Conservation (phyloP, 352 stramenopile genomes). For the Phytophthora ramorum region DNA sequence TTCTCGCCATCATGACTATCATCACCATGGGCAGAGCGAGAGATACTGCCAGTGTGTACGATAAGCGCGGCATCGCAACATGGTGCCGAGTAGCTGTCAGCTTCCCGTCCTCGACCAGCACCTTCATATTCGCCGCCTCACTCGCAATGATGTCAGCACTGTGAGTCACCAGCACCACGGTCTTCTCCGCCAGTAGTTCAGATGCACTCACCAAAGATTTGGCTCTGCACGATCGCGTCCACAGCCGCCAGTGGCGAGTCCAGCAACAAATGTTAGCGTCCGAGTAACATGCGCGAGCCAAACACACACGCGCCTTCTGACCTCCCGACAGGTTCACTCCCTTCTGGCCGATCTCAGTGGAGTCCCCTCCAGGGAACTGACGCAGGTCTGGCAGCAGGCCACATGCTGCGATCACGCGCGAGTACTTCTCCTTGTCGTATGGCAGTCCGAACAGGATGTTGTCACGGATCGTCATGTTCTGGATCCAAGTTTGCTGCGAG, state of each 20-base stretch:
- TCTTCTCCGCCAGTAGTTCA: slow-evolving; percentile 56
- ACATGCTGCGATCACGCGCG: slow-evolving; percentile 72
- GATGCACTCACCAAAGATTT: slow-evolving; percentile 80
- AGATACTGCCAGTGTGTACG: slow-evolving; percentile 16
- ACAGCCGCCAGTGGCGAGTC: slow-evolving; percentile 94
- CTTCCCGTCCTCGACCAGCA: slow-evolving; percentile 36
- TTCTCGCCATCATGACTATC: slow-evolving; percentile 11
- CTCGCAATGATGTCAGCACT: slow-evolving; percentile 50
- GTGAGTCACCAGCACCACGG: slow-evolving; percentile 93
- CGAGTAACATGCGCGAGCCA: slow-evolving; percentile 75
- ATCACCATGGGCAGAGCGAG: no score
- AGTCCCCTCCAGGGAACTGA: slow-evolving; percentile 87
- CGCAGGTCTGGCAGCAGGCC: slow-evolving; percentile 86
- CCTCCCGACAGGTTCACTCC: slow-evolving; percentile 95
- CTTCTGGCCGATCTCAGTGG: slow-evolving; percentile 95
- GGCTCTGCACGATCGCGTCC: slow-evolving; percentile 92
- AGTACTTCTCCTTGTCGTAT: slow-evolving; percentile 57
- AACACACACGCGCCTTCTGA: slow-evolving; percentile 87
- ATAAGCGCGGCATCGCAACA: slow-evolving; percentile 11
- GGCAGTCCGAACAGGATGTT: slow-evolving; percentile 94
- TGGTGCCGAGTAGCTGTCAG: slow-evolving; percentile 27
- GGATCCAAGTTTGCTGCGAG: slow-evolving; percentile 92
- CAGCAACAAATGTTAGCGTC: slow-evolving; percentile 76
- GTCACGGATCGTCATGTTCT: slow-evolving; percentile 93
- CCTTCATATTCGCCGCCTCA: slow-evolving; percentile 32